Evolutionary conservation across 208 protist species (phyloP), one percentile per base, ranked within the genome.

Genomic region (Trypanosoma caninum): DNA sequence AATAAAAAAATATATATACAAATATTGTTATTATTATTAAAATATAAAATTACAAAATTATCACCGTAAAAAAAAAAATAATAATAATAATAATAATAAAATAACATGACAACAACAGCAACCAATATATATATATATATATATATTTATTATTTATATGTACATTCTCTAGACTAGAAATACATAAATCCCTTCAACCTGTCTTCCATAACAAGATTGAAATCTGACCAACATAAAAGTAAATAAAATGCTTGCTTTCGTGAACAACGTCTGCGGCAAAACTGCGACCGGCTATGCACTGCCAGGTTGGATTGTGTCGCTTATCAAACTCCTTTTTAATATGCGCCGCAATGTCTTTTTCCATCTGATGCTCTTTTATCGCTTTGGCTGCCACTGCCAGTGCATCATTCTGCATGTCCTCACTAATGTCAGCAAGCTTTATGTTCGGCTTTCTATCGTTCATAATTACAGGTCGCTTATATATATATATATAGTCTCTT

Each of bases 231-330:
- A 99, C 76, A 76, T 99, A 99, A 76, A 99, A 99, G 82, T 99
- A 99, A 71, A 99, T 99, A 77, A 99, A 99, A 56, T 95, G 74
- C 56, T 96, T 97, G 40, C 91, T 98, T 74, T 99, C 99, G 75
- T 99, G 98, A 10, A 97, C 99, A 44, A 99, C 98, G 80, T 99
- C 99, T 8, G 98, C 99, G 34, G 98, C 99, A 77, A 99, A 99
- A 82, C 93, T 99, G 46, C 98, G 87, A 35, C 99, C 99, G 22
- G 99, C 98, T 55, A 99, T 98, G 84, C 98, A 99, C 77, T 99
- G 99, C 98, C 98, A 99, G 11, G 98, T 99, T 2, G 98, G 98
- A 69, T 87, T 92, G 78, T 99, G 96, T 38, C 98, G 98, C 74
- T 99, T 99, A 75, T 99, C 98, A 56, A 98, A 98, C 68, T 98